These are phyloP conservation scores for Ailanthus altissimus DNA, from an alignment of 345 rosid species.

Conservation along the genomic window DNA sequence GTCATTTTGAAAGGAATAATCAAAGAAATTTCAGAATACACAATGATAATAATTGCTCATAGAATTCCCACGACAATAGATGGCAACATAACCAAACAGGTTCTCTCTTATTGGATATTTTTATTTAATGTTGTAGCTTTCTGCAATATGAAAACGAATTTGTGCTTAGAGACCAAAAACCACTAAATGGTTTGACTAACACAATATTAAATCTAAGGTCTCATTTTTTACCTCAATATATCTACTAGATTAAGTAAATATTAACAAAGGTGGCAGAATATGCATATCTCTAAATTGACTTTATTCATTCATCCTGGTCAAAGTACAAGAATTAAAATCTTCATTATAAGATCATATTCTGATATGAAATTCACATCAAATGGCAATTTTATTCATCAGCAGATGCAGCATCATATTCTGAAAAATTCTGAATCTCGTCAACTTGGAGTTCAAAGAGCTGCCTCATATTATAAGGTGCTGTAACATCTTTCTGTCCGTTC, in stretches of 20 bases:
- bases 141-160: not conserved
- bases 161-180: not conserved
- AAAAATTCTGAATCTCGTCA: not conserved
- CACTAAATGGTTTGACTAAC: too few species aligned
- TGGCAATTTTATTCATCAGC: too few species aligned
- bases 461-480: constrained; percentile 7
- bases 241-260: too few species aligned
- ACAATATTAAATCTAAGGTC: too few species aligned
- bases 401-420: not conserved
- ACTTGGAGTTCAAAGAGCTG: too few species aligned
- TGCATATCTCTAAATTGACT: too few species aligned
- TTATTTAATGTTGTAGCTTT: not conserved
- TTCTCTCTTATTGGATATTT: constrained; percentile 52
- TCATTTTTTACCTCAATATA: too few species aligned
- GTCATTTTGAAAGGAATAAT: constrained; percentile 65
- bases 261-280: too few species aligned
- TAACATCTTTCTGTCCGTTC: not conserved
- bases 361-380: too few species aligned
- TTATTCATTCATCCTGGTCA: too few species aligned
- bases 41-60: constrained; percentile 73
- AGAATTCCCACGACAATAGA: constrained; percentile 73
- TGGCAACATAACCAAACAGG: constrained; percentile 88
- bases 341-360: too few species aligned
- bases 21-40: constrained; percentile 63
- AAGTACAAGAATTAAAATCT: too few species aligned